These are phyloP conservation scores for Yamadazyma kitorensis DNA, from an alignment of 805 yeast species.

Conservation along the genomic window DNA sequence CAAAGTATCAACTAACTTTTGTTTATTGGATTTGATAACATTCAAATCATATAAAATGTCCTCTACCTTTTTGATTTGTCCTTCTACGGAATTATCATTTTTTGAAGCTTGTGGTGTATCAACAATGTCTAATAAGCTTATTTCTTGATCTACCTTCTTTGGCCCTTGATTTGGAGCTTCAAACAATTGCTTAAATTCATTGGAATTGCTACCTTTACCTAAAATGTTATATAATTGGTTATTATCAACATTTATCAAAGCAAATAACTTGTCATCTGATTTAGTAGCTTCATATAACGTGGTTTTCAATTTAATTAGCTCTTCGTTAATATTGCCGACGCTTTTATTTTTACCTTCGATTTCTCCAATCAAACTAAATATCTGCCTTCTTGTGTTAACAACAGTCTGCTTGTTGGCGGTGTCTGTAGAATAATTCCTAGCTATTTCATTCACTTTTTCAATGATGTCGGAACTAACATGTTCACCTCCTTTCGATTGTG, in stretches of 20 bases:
- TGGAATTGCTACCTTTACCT: slow-evolving; percentile 41
- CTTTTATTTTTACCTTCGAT: slow-evolving; percentile 39
- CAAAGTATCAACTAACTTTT: slow-evolving; percentile 57
- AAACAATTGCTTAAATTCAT: slow-evolving; percentile 36
- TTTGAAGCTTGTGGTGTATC: slow-evolving; percentile 28
- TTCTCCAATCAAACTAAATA: slow-evolving; percentile 31
- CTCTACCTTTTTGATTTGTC: slow-evolving; percentile 50
- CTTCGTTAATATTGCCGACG: too few relatives aligned
- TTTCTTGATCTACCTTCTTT: slow-evolving; percentile 20
- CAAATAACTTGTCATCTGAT: slow-evolving; percentile 55
- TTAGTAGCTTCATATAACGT: slow-evolving; percentile 59
- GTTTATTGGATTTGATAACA: slow-evolving; percentile 61
- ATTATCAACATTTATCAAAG: slow-evolving; percentile 39
- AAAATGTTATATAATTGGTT: slow-evolving; percentile 22
- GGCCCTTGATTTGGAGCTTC: slow-evolving; percentile 4
- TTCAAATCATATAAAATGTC: slow-evolving; percentile 59
- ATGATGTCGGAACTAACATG: slow-evolving; percentile 2
- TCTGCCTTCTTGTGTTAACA: slow-evolving; percentile 29
- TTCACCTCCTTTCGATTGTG: slow-evolving; percentile 2
- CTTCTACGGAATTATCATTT: slow-evolving; percentile 11
- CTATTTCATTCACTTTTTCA: slow-evolving; percentile 20
- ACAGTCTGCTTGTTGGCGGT: slow-evolving; percentile 30
- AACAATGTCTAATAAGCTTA: slow-evolving; percentile 69
- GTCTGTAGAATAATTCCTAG: slow-evolving; percentile 29
- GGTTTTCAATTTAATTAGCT: slow-evolving; percentile 54